phyloP scores from a whole-genome alignment of 2,329 filamentous ascomycete species.

The Colletotrichum falcatum region DNA sequence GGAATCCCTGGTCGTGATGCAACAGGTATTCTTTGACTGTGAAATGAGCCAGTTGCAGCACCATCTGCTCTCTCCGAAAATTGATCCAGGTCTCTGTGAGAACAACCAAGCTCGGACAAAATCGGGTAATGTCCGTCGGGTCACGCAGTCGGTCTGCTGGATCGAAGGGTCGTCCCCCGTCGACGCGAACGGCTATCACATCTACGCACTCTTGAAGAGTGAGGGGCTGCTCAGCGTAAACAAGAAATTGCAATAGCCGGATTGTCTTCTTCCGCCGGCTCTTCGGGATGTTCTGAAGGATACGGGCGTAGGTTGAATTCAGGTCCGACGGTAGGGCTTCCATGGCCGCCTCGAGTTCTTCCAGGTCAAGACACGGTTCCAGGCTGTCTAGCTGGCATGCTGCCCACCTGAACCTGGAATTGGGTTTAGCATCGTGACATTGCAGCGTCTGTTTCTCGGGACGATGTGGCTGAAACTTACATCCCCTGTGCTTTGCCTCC shows the following conservation, averaged over 20 bases:
- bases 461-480: not conserved
- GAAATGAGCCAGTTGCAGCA: conserved; percentile 45
- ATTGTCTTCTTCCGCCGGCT: conserved; percentile 35
- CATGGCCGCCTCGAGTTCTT: not conserved
- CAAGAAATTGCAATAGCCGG: conserved; percentile 44
- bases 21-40: conserved; percentile 46
- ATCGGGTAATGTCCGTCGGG: conserved; percentile 16
- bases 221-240: conserved; percentile 40
- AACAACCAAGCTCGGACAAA: conserved; percentile 41
- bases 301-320: not conserved
- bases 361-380: not conserved
- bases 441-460: not conserved
- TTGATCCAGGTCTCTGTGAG: conserved; percentile 11
- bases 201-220: conserved; percentile 42
- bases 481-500: not conserved
- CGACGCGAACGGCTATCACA: conserved; percentile 43
- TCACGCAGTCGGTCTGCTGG: conserved; percentile 22
- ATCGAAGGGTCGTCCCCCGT: conserved; percentile 37
- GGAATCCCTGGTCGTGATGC: not conserved
- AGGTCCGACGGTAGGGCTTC: not conserved
- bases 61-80: no score
- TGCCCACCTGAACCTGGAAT: conserved; percentile 10
- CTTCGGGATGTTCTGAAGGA: conserved; percentile 34
- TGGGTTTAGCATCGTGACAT: not conserved
- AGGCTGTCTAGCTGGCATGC: conserved; percentile 6